Base-by-base conservation (phyloP, 352 stramenopile species). In the Phytophthora capsici region DNA sequence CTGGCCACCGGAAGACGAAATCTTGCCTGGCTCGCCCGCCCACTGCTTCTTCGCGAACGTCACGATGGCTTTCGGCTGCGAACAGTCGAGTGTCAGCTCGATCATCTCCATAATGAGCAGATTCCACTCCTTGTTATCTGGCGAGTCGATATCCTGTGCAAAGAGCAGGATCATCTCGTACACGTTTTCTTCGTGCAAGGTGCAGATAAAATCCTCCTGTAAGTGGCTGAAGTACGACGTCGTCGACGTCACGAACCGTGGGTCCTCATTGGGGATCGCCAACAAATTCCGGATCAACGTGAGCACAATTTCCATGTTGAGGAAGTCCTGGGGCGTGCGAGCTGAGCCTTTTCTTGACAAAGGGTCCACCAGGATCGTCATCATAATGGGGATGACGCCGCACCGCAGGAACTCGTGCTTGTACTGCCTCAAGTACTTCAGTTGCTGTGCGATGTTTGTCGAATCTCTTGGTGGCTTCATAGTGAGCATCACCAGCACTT, bases 61-160 rank as follows among this genome's bases (percentile, higher is more conserved):
- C 6, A 80, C 86, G 6, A 96, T 63, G 6, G 72, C 54, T 53
- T 94, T 90, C 0, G 88, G 88, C 4, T 82, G 78, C 0, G 85
- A 90, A 30, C 83, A 89, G 43, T 80, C 73, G 0, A 96, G 70
- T 17, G 88, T 93, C 38, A 95, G 73, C 55, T 93, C 85, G 20
- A 96, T 71, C 74, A 96, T 94, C 66, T 96, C 89, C 86, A 96
- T 93, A 36, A 96, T 82, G 6, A 96, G 52, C 59, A 96, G 44
- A 44, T 95, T 95, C 89, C 89, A 95, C 48, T 96, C 89, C 7
- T 78, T 80, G 63, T 94, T 94, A 37, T 95, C 88, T 0, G 81
- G 56, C 2, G 87, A 85, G 8, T 96, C 87, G 51, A 96, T 96
- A 48, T 96, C 86, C 67, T 93, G 84, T 1, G 89, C 78, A 60